These are phyloP conservation scores for Xylaria longipes DNA, from an alignment of 495 filamentous ascomycete species.

Conservation along the genomic window DNA sequence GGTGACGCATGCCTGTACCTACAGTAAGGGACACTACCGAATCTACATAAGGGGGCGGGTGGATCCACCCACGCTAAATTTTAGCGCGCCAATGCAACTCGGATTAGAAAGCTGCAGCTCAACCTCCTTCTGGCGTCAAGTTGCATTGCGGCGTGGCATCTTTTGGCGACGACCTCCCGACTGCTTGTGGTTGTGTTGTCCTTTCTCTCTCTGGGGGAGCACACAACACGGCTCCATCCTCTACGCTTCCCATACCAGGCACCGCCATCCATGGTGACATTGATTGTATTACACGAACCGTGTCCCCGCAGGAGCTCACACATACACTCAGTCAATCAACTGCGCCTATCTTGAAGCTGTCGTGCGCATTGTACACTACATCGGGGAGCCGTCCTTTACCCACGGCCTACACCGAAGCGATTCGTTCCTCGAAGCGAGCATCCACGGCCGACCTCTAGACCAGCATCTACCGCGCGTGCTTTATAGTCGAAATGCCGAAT, in stretches of 20 bases:
- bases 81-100: conserved; percentile 18
- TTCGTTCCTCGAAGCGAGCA: background rate
- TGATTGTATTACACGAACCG: background rate
- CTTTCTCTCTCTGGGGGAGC: conserved; percentile 4
- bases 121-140: conserved; percentile 11
- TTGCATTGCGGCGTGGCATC: conserved; percentile 21
- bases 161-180: conserved; percentile 16
- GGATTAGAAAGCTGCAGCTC: conserved; percentile 22
- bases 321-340: background rate
- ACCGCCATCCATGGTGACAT: background rate
- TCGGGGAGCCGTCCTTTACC: background rate
- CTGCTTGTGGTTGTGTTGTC: conserved; percentile 14
- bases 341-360: background rate
- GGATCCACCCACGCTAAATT: background rate
- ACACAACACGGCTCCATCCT: background rate
- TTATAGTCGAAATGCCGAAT: conserved; percentile 39
- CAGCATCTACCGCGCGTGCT: background rate
- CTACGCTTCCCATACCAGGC: background rate
- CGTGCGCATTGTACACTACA: conserved; percentile 6
- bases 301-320: background rate
- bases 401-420: background rate
- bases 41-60: background rate
- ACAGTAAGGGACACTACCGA: background rate
- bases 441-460: background rate
- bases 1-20: background rate